phyloP scores from a whole-genome alignment of 169 alveolate genomes.

The Eimeria sp. region DNA sequence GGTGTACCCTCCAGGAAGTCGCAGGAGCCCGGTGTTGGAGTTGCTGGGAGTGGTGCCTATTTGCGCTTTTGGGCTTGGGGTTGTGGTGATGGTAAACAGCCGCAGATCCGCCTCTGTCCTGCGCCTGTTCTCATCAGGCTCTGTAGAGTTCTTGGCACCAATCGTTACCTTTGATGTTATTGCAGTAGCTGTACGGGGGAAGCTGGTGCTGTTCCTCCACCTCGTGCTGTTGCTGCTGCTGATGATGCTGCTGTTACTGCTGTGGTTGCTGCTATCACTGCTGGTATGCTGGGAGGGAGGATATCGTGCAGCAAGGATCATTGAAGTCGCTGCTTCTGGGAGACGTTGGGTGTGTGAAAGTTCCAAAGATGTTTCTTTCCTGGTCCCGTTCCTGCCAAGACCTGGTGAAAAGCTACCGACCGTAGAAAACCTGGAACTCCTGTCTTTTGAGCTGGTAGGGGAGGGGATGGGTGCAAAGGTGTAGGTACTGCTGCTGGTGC shows the following conservation, averaged over 20 bases:
- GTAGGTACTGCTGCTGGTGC: neutral
- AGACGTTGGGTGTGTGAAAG: neutral
- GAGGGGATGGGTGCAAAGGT: neutral
- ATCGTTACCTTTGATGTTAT: neutral
- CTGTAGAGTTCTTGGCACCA: neutral
- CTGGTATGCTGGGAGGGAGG: neutral
- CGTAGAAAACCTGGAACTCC: neutral
- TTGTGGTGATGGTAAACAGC: neutral
- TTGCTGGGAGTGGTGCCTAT: neutral
- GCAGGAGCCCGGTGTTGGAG: neutral
- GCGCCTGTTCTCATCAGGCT: neutral
- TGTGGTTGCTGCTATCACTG: neutral
- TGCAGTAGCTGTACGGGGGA: neutral
- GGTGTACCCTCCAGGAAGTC: neutral
- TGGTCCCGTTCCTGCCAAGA: neutral
- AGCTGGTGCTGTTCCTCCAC: neutral
- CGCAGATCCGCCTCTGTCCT: neutral
- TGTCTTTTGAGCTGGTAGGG: neutral
- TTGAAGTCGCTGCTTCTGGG: conserved; percentile 7
- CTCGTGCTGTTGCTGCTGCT: neutral
- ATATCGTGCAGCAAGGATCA: neutral
- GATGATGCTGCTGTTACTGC: neutral
- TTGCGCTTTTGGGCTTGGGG: neutral
- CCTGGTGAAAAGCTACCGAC: neutral
- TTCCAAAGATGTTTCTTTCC: neutral